A percentile compares a stretch with the other conserved stretches of the same genome.
These are phyloP conservation scores for Xylariaceae sp. DNA, from an alignment of 2,329 filamentous ascomycete genomes.

Conservation along the genomic window DNA sequence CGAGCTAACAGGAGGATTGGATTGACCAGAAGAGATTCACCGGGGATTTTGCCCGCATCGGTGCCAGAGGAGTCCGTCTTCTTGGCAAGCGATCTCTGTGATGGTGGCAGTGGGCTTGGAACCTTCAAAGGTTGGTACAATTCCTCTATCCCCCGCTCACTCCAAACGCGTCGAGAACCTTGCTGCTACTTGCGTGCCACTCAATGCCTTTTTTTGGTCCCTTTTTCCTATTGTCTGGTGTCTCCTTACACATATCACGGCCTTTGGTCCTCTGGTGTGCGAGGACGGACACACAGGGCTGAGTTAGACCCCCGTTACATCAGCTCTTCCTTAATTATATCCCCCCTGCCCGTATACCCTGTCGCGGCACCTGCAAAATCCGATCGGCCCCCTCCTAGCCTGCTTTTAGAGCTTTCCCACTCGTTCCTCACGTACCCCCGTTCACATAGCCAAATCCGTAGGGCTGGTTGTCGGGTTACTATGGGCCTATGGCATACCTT, in stretches of 20 bases:
- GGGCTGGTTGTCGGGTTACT: conserved; percentile 14
- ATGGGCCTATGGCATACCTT: conserved; percentile 4
- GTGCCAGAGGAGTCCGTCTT: conserved; percentile 20
- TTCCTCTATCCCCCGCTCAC: no score
- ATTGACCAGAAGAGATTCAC: conserved; percentile 22
- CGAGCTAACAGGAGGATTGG: conserved; percentile 25
- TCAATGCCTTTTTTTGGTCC: no score
- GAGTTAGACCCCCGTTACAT: conserved; percentile 8
- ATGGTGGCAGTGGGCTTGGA: conserved; percentile 27
- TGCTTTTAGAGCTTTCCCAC: conserved; percentile 14
- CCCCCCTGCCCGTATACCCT: conserved; percentile 18
- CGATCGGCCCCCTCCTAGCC: conserved; percentile 18
- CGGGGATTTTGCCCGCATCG: conserved; percentile 16
- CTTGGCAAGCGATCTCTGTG: conserved; percentile 23
- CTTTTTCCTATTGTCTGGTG: conserved; percentile 2
- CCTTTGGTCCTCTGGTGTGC: conserved; percentile 1
- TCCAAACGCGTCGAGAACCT: no score
- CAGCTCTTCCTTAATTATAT: conserved; percentile 5
- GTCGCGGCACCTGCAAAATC: conserved; percentile 18
- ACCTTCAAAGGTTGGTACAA: conserved; percentile 29
- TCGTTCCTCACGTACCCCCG: conserved; percentile 13
- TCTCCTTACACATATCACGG: background rate
- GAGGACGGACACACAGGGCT: conserved; percentile 8
- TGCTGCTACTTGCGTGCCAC: no score
- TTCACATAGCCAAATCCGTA: conserved; percentile 9